Conservation (phyloP, 495 filamentous ascomycete species). For the Aspergillus heteromorphus region DNA sequence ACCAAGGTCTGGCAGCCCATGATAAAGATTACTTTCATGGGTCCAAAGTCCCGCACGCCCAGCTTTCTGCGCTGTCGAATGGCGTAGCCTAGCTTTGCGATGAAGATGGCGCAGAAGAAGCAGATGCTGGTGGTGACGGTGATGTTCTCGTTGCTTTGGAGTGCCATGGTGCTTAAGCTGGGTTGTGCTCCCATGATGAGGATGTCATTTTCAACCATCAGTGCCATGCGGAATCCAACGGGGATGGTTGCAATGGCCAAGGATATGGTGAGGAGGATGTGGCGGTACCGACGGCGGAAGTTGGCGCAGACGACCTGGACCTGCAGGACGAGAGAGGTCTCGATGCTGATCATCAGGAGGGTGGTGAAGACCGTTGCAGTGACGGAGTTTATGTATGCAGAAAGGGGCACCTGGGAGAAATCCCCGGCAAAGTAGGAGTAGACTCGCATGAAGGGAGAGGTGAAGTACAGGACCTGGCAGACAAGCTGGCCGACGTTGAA, state of each 20-base stretch:
- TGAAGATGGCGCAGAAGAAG: constrained; percentile 72
- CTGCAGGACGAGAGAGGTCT: constrained; percentile 68
- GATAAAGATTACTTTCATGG: constrained; percentile 67
- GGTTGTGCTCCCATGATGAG: constrained; percentile 36
- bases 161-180: constrained; percentile 27
- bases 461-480: constrained; percentile 53
- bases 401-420: constrained; percentile 41
- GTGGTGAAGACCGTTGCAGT: constrained; percentile 48
- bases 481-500: constrained; percentile 58
- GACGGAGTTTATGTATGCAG: constrained; percentile 47
- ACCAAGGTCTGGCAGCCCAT: constrained; percentile 75
- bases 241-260: constrained; percentile 47
- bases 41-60: constrained; percentile 55
- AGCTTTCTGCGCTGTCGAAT: constrained; percentile 52
- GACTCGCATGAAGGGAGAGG: constrained; percentile 49
- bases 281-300: constrained; percentile 38
- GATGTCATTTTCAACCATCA: constrained; percentile 51
- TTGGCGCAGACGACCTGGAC: constrained; percentile 56
- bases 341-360: constrained; percentile 55
- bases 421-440: constrained; percentile 58
- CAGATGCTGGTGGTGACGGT: constrained; percentile 60
- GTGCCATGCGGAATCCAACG: constrained; percentile 55
- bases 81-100: constrained; percentile 60
- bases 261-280: constrained; percentile 44
- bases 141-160: constrained; percentile 50